phyloP scores from a whole-genome alignment of 2,329 filamentous ascomycete species.

The Alternaria incomplexa region DNA sequence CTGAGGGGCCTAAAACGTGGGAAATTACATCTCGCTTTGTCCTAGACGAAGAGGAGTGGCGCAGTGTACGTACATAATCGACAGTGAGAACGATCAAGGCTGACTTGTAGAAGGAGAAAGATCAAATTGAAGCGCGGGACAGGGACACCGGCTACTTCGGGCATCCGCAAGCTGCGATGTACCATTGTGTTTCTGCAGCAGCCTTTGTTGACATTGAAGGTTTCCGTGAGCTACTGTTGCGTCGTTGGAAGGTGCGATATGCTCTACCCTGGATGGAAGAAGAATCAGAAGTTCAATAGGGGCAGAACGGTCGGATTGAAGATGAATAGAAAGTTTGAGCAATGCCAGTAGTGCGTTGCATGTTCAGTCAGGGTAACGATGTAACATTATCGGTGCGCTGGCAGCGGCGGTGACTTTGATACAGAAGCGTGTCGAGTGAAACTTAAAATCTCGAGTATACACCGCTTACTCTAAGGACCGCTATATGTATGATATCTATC shows the following conservation, averaged over 20 bases:
- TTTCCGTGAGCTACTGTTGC: neutral
- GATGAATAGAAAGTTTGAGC: neutral
- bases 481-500: neutral
- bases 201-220: neutral
- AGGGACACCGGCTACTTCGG: neutral
- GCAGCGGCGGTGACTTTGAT: neutral
- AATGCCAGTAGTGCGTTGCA: neutral
- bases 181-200: neutral
- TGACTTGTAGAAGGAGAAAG: neutral
- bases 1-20: accelerated
- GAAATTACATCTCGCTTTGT: neutral
- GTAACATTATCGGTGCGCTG: neutral
- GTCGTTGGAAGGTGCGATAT: neutral
- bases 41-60: neutral
- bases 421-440: neutral
- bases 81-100: neutral
- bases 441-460: neutral
- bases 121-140: neutral
- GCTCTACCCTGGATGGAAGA: neutral
- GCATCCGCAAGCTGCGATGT: neutral
- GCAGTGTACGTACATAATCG: neutral
- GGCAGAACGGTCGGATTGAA: neutral
- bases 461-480: neutral
- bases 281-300: neutral
- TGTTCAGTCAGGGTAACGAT: neutral